A percentile compares a stretch with the other conserved stretches of the same genome.
Evolutionary conservation across 208 protist species (phyloP).

Genomic region (Leishmania martiniquensis): DNA sequence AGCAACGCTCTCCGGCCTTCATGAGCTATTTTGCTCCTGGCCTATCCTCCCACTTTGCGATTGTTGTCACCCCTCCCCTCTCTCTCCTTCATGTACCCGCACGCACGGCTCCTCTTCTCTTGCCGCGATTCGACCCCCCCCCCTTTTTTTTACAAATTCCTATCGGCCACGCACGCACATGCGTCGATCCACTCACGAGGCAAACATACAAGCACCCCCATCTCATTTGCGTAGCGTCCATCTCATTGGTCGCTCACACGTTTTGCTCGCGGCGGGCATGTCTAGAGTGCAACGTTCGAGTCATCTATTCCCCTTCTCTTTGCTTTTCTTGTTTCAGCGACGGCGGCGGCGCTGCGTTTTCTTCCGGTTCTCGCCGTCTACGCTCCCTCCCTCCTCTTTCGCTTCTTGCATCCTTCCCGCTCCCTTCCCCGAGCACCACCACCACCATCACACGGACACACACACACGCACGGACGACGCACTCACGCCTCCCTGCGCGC

Average conservation of each 20-base stretch:
- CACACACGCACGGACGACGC: background rate
- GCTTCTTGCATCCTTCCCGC: background rate
- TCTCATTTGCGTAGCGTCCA: too few relatives aligned
- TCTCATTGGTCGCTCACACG: too few relatives aligned
- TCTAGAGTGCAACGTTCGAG: background rate
- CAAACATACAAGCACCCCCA: background rate
- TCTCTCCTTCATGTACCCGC: too few relatives aligned
- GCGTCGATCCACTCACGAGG: background rate
- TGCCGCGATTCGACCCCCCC: background rate
- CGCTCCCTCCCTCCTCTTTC: background rate
- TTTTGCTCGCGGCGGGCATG: too few relatives aligned
- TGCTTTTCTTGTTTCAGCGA: background rate
- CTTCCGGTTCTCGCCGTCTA: background rate
- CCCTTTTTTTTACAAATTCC: too few relatives aligned
- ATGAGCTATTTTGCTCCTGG: background rate
- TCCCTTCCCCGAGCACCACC: background rate
- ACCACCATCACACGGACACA: background rate
- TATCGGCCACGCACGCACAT: background rate
- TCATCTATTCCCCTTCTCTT: background rate
- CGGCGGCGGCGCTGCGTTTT: too few relatives aligned
- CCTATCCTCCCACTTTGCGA: background rate
- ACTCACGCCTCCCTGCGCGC: too few relatives aligned
- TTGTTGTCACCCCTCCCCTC: background rate
- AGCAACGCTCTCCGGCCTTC: background rate
- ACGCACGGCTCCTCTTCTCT: background rate